A percentile compares a stretch with the other conserved stretches of the same genome.
Conservation (phyloP, 345 rosid species). For the Bretschneidera sinensis region DNA sequence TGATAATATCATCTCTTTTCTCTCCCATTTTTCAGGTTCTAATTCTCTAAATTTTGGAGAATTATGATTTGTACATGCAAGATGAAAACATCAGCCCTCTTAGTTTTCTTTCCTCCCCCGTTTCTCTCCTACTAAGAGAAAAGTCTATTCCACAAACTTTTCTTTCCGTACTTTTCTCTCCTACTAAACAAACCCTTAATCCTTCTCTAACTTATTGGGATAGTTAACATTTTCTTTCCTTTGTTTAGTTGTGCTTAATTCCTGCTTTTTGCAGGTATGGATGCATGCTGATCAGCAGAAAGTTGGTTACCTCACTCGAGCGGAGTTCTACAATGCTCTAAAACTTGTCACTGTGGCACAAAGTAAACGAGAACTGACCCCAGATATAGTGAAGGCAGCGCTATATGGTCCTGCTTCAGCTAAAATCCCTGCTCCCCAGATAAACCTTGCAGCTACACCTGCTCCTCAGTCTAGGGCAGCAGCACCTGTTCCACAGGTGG, state of each 20-base stretch:
- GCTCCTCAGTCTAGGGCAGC: constrained; percentile 48
- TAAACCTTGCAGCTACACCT: constrained; percentile 79
- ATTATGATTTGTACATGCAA: no score
- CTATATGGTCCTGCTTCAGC: constrained; percentile 82
- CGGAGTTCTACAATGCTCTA: constrained; percentile 90
- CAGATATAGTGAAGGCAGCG: constrained; percentile 88
- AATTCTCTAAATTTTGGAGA: no score
- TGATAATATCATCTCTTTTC: no score
- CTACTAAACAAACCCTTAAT: no score
- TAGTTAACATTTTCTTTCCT: not conserved
- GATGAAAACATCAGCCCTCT: no score
- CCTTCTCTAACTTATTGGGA: not conserved
- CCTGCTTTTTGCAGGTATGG: constrained; percentile 61
- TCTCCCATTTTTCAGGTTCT: no score
- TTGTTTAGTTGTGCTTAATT: no score
- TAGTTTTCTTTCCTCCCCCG: no score
- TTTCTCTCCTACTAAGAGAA: no score
- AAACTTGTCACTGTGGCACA: constrained; percentile 95
- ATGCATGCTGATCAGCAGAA: constrained; percentile 72
- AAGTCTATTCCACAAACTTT: no score
- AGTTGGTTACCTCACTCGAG: constrained; percentile 80
- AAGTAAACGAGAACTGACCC: constrained; percentile 81
- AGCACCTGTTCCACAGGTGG: constrained; percentile 43
- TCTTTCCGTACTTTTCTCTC: no score
- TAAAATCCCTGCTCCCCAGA: constrained; percentile 90